These are phyloP conservation scores for Trametes gibbosa DNA, from an alignment of 768 basidiomycete species.

Conservation along the genomic window DNA sequence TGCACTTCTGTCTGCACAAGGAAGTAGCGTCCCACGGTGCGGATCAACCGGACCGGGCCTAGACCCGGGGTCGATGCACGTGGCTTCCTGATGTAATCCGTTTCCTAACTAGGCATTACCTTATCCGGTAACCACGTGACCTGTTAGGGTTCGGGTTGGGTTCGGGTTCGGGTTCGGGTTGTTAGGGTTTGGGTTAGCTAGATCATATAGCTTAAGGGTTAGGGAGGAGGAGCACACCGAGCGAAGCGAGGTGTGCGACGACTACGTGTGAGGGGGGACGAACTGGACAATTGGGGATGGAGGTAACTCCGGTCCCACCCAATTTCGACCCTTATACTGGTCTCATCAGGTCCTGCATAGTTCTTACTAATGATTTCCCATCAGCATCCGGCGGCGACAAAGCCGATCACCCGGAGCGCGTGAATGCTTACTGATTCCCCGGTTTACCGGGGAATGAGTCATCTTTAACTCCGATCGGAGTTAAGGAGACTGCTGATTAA, in stretches of 20 bases:
- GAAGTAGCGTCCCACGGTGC: no score
- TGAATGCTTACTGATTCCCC: not conserved
- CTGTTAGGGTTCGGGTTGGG: not conserved
- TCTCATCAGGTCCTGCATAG: not conserved
- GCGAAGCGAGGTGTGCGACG: not conserved
- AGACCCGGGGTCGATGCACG: no score
- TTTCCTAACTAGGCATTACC: not conserved
- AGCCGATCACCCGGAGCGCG: not conserved
- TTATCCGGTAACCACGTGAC: not conserved
- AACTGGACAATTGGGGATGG: not conserved
- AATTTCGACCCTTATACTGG: not conserved
- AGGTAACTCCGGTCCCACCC: not conserved
- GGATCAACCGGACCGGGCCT: no score
- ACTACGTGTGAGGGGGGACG: not conserved
- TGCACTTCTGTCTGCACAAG: no score
- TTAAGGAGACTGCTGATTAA: no score
- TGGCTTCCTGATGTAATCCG: not conserved
- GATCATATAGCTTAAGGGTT: not conserved
- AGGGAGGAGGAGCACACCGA: not conserved
- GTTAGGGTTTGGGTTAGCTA: no score
- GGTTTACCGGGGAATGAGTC: no score
- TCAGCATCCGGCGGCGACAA: not conserved
- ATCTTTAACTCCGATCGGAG: no score
- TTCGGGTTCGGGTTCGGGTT: no score
- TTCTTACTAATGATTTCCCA: not conserved